Conservation (phyloP, 352 stramenopile genomes). For the Plasmopara viticola region DNA sequence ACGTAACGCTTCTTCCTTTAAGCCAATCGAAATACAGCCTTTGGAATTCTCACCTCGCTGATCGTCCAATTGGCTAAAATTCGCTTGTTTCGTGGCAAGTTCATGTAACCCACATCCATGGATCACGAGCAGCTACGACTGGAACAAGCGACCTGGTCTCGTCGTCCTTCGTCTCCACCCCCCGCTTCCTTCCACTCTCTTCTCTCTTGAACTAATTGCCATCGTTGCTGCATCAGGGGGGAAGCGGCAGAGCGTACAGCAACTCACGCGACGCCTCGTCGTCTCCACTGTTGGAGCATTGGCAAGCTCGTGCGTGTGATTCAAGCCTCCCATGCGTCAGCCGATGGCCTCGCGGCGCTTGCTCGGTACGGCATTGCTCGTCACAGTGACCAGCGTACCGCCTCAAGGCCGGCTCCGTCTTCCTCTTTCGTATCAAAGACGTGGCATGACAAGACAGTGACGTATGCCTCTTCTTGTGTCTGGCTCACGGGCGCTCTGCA, state of each 20-base stretch:
- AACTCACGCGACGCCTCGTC: background rate
- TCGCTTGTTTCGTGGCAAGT: too few species aligned
- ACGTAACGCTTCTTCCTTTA: too few species aligned
- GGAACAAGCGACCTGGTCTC: too few species aligned
- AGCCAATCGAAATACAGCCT: too few species aligned
- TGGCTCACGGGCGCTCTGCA: slow-evolving; percentile 49
- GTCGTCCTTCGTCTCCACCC: too few species aligned
- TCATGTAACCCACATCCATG: too few species aligned
- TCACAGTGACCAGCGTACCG: slow-evolving; percentile 10
- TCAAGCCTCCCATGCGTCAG: slow-evolving; percentile 4
- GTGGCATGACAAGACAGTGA: slow-evolving; percentile 1
- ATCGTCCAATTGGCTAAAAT: too few species aligned
- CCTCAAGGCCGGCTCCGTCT: background rate
- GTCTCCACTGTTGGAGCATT: slow-evolving; percentile 21
- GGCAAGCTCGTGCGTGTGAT: slow-evolving; percentile 25
- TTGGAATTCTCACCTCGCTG: too few species aligned
- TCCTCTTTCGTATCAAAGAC: slow-evolving; percentile 1
- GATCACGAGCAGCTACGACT: too few species aligned
- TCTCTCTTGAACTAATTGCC: too few species aligned
- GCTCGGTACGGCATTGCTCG: slow-evolving; percentile 11
- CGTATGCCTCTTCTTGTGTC: slow-evolving; percentile 28
- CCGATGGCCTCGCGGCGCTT: slow-evolving; percentile 6
- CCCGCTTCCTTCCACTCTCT: too few species aligned
- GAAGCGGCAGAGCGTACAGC: background rate
- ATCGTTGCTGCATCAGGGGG: background rate